Evolutionary conservation across 257 asterid genomes (phyloP).

Genomic region (Vinca minor): DNA sequence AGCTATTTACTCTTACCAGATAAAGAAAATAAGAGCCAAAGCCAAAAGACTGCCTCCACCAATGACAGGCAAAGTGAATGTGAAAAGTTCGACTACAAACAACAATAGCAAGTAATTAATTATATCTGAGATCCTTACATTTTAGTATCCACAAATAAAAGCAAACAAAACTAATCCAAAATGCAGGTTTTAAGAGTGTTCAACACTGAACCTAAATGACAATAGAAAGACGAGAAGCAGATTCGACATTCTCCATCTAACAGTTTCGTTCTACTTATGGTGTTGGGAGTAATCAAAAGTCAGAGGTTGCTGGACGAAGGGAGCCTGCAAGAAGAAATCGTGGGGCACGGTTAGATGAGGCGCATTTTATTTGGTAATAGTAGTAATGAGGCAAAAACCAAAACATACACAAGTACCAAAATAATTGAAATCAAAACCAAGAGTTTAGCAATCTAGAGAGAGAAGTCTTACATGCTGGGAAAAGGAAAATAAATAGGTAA

Average conservation of each 20-base stretch:
- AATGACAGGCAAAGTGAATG: no score
- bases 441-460: no score
- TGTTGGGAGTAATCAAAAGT: constrained; percentile 72
- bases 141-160: constrained; percentile 8
- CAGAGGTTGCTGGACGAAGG: constrained; percentile 86
- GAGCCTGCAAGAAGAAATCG: constrained; percentile 40
- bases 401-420: no score
- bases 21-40: no score
- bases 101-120: constrained; percentile 11
- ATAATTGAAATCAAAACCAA: no score
- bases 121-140: constrained; percentile 15
- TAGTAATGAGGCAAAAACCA: background rate
- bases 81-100: constrained; percentile 13
- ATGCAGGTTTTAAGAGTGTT: constrained; percentile 23
- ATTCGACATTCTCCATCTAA: constrained; percentile 10
- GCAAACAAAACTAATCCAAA: constrained; percentile 23
- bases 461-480: no score
- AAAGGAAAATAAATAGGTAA: no score
- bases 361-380: background rate
- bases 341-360: background rate
- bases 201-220: constrained; percentile 22
- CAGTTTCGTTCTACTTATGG: constrained; percentile 17
- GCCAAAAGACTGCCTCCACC: no score
- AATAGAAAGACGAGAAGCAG: constrained; percentile 17
- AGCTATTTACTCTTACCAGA: no score